Evolutionary conservation across 495 filamentous ascomycete species (phyloP).

Genomic region (Penicillium diatomitis): DNA sequence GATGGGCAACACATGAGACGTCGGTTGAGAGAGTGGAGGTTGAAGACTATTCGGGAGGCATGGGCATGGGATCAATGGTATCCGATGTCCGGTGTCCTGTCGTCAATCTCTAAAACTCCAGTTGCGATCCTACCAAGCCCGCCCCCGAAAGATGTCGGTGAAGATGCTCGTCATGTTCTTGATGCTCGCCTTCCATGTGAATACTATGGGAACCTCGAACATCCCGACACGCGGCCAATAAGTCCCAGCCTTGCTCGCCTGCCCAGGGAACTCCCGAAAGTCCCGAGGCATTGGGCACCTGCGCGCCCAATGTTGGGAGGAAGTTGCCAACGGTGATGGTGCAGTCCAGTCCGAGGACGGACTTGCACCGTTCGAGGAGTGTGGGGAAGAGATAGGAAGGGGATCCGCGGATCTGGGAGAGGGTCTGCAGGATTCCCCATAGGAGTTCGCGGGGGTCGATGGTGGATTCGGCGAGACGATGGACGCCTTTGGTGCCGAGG

Average conservation of each 20-base stretch:
- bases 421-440: constrained; percentile 34
- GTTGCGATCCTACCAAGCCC: neutral
- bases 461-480: constrained; percentile 23
- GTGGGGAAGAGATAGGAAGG: constrained; percentile 34
- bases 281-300: neutral
- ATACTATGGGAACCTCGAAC: neutral
- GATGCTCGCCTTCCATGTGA: constrained; percentile 3
- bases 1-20: too few species aligned
- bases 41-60: too few species aligned
- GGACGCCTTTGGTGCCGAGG: constrained; percentile 21
- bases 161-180: constrained; percentile 1
- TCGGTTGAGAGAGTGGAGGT: too few species aligned
- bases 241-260: constrained; percentile 11
- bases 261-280: constrained; percentile 9
- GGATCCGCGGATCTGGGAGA: constrained; percentile 36
- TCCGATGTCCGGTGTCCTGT: too few species aligned
- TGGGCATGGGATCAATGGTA: too few species aligned
- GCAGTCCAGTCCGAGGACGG: constrained; percentile 25
- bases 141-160: constrained; percentile 1
- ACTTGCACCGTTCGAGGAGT: constrained; percentile 27
- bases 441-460: constrained; percentile 32
- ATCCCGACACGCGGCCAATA: constrained; percentile 2
- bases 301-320: constrained; percentile 16
- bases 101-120: constrained; percentile 3
- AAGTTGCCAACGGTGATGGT: constrained; percentile 26